phyloP scores from a whole-genome alignment of 495 filamentous ascomycete species.

The Xylaria venustula region DNA sequence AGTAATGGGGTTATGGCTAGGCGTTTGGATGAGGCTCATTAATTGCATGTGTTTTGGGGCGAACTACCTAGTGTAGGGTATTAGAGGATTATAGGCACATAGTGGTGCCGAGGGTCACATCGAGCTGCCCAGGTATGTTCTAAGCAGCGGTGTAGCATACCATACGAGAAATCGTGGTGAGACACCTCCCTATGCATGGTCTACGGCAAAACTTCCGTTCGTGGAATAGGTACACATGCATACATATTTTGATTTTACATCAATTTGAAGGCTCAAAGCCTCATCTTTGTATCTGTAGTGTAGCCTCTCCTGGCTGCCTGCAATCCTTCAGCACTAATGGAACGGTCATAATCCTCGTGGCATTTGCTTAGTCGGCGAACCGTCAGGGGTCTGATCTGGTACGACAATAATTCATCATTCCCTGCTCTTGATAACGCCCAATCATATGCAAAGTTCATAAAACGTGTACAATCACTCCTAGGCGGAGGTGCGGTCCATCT shows the following conservation, averaged over 20 bases:
- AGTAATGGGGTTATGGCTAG: slow-evolving; percentile 17
- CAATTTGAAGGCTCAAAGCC: neutral
- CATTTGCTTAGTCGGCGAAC: neutral
- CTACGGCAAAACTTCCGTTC: neutral
- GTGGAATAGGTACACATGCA: slow-evolving; percentile 8
- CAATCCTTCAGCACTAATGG: neutral
- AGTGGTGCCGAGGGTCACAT: neutral
- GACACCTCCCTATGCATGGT: neutral
- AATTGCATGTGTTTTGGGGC: slow-evolving; percentile 17
- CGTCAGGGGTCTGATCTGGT: neutral
- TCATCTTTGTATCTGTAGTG: neutral
- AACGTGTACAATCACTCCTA: neutral
- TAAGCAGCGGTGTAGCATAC: slow-evolving; percentile 1
- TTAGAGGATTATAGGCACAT: slow-evolving; percentile 16
- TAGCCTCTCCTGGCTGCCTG: neutral
- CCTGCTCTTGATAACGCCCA: slow-evolving; percentile 1
- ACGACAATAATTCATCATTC: slow-evolving; percentile 2
- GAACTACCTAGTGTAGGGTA: slow-evolving; percentile 23
- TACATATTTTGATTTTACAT: slow-evolving; percentile 12
- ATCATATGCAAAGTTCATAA: slow-evolving; percentile 4
- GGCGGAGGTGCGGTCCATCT: neutral
- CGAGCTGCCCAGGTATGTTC: neutral
- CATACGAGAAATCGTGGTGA: neutral
- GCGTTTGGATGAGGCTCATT: slow-evolving; percentile 25
- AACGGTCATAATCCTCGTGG: slow-evolving; percentile 1